Evolutionary conservation across 768 basidiomycete genomes (phyloP), one percentile per base, ranked within the genome.

Genomic region (Collybia mongolica): DNA sequence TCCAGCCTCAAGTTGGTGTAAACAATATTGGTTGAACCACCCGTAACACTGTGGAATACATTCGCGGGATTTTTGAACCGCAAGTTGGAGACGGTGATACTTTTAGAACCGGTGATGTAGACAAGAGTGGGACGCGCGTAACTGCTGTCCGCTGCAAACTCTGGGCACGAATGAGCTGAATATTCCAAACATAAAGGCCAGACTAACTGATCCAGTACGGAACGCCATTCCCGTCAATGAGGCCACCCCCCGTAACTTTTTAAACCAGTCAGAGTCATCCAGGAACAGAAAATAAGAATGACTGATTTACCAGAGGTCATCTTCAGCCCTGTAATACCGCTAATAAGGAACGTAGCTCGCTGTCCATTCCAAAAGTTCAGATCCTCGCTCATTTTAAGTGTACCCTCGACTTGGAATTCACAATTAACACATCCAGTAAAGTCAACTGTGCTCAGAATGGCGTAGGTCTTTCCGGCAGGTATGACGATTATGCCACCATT

Each of bases 401-500:
- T 66, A 5, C 64, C 67, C 49, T 68, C 65, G 12, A 66, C 49
- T 39, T 66, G 67, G 19, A 66, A 55, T 36, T 65, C 62, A 41
- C 65, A 66, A 11, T 56, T 56, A 15, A 54, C 54, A 54, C 67
- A 68, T 17, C 67, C 65, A 43, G 63, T 51, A 26, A 66, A 65
- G 15, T 57, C 56, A 5, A 68, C 53, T 4, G 63, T 61, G 38
- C 60, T 61, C 5, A 63, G 62, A 26, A 68, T 57, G 26, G 59
- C 53, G 29, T 60, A 66, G 1, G 54, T 57, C 15, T 47, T 54
- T 6, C 64, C 62, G 14, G 61, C 64, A 19, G 65, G 61, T 32
- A 68, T 60, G 26, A 65, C 58, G 19, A 67, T 67, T 28, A 63
- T 60, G 6, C 67, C 65, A 8, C 63, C 64, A 26, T 64, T 64